A percentile compares a stretch with the other conserved stretches of the same genome.
Evolutionary conservation across 2,329 filamentous ascomycete species (phyloP).

Genomic region (Pseudonectria foliicola): DNA sequence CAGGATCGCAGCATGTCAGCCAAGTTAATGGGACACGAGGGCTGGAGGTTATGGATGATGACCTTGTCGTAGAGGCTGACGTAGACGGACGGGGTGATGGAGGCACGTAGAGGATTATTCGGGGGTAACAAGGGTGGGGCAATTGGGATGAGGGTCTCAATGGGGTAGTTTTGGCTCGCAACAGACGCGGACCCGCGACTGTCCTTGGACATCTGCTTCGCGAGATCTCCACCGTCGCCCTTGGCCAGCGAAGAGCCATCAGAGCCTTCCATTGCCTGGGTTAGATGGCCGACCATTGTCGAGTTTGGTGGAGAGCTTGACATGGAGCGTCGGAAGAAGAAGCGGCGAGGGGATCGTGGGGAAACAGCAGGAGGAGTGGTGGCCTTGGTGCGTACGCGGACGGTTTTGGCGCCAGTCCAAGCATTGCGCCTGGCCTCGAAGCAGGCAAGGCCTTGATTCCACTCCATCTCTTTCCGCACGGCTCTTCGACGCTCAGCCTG

Average conservation of each 20-base stretch:
- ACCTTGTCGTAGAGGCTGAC: slow-evolving; percentile 85
- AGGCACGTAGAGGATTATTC: slow-evolving; percentile 67
- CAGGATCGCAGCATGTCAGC: slow-evolving; percentile 72
- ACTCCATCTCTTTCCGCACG: slow-evolving; percentile 58
- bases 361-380: slow-evolving; percentile 34
- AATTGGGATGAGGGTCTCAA: slow-evolving; percentile 62
- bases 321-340: slow-evolving; percentile 43
- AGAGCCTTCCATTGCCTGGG: slow-evolving; percentile 25
- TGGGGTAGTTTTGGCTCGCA: slow-evolving; percentile 33
- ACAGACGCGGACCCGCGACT: slow-evolving; percentile 23
- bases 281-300: slow-evolving; percentile 13
- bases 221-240: slow-evolving; percentile 27
- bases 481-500: slow-evolving; percentile 50
- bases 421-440: slow-evolving; percentile 71
- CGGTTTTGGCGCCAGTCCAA: slow-evolving; percentile 73
- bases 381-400: slow-evolving; percentile 45
- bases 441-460: slow-evolving; percentile 77
- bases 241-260: slow-evolving; percentile 36
- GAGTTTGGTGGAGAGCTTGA: slow-evolving; percentile 32
- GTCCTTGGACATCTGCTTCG: slow-evolving; percentile 26
- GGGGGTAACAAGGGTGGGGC: slow-evolving; percentile 65
- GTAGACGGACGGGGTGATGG: slow-evolving; percentile 68
- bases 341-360: slow-evolving; percentile 39
- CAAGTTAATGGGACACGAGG: slow-evolving; percentile 82
- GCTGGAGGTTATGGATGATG: slow-evolving; percentile 70